Evolutionary conservation across 139 green algal species (phyloP).

Genomic region (Volvox africanus): DNA sequence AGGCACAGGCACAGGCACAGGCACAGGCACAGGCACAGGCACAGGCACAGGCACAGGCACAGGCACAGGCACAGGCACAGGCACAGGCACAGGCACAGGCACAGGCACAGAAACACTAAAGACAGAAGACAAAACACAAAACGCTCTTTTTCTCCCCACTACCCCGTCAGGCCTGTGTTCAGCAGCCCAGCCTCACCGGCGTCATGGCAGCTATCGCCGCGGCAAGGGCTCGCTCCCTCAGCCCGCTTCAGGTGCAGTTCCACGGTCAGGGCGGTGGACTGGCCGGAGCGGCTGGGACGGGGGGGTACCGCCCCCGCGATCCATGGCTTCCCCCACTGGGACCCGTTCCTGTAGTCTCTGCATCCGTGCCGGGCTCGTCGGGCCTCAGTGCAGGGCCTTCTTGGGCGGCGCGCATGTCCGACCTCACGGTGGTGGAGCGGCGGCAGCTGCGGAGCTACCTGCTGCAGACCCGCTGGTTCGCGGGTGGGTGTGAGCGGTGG

Average conservation of each 20-base stretch:
- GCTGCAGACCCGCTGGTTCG: slow-evolving; percentile 74
- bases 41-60: too few species aligned
- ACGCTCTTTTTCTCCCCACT: slow-evolving; percentile 17
- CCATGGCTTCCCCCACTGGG: neutral
- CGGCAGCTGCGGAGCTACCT: slow-evolving; percentile 77
- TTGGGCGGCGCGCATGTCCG: slow-evolving; percentile 32
- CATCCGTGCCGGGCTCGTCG: neutral
- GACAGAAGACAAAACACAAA: too few species aligned
- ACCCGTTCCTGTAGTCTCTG: neutral
- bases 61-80: too few species aligned
- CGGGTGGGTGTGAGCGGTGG: slow-evolving; percentile 4
- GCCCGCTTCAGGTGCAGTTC: neutral
- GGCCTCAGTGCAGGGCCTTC: neutral
- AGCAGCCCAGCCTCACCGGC: slow-evolving; percentile 63
- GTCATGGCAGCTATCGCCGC: slow-evolving; percentile 68
- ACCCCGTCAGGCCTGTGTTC: slow-evolving; percentile 55
- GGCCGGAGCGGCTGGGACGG: neutral
- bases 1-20: too few species aligned
- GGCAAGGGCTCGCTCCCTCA: slow-evolving; percentile 21
- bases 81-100: too few species aligned
- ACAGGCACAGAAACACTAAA: too few species aligned
- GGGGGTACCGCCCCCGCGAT: neutral
- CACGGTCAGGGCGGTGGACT: neutral
- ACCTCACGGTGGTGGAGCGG: slow-evolving; percentile 58
- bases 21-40: too few species aligned